phyloP scores from a whole-genome alignment of 257 asterid genomes.

The Agastache rugosa region DNA sequence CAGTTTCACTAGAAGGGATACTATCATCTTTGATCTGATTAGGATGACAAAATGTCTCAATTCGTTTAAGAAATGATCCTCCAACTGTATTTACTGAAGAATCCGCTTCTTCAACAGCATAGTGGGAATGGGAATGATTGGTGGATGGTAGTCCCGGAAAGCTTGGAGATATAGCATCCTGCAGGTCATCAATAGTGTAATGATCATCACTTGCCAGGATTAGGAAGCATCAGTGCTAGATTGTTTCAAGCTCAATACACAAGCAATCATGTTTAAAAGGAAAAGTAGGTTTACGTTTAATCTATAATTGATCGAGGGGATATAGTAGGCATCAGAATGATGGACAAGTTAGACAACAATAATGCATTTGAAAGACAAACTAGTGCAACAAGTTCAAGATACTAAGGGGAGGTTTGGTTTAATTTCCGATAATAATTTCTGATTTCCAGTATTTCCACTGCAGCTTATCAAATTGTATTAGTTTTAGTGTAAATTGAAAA shows the following conservation, averaged over 20 bases:
- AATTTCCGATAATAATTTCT: not conserved
- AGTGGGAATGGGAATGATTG: conserved; percentile 30
- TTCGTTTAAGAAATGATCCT: conserved; percentile 34
- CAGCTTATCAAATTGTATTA: not conserved
- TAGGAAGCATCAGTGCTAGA: conserved; percentile 16
- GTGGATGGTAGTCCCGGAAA: conserved; percentile 27
- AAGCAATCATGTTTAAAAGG: not conserved
- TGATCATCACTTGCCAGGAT: conserved; percentile 25
- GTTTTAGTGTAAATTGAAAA: not conserved
- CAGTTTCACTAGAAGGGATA: conserved; percentile 42
- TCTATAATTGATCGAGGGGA: not conserved
- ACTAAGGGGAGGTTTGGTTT: not conserved
- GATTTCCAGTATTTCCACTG: not conserved
- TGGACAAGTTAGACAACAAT: conserved; percentile 12
- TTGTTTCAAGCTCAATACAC: conserved; percentile 23
- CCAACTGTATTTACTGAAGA: conserved; percentile 30
- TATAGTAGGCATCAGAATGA: not conserved
- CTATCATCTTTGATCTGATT: conserved; percentile 35
- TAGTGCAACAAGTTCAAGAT: conserved; percentile 13
- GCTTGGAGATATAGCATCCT: conserved; percentile 42
- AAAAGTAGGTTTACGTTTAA: not conserved
- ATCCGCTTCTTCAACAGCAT: conserved; percentile 43
- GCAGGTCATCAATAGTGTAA: conserved; percentile 32
- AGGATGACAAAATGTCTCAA: conserved; percentile 30
- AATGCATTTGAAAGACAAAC: conserved; percentile 22